Base-by-base conservation (phyloP, 2,329 filamentous ascomycete species). In the Botryotinia narcissicola region DNA sequence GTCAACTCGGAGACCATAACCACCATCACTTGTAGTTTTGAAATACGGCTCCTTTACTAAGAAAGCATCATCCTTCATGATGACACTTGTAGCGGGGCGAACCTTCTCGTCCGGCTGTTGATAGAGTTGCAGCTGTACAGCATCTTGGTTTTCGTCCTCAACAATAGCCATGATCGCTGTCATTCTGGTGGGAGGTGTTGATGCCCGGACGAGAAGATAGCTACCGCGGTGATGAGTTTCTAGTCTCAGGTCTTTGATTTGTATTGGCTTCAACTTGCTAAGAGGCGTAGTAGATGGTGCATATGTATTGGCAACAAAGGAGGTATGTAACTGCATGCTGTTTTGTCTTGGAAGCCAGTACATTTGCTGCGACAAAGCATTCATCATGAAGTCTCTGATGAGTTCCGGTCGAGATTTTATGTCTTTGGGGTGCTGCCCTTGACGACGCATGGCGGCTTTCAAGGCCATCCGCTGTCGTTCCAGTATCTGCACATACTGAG, bases 21-120 rank as follows among this genome's bases (percentile, higher is more conserved):
- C 68, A 2, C 83, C 83, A 51, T 84, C 79, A 0, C 77, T 77
- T 37, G 81, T 81, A 1, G 77, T 42, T 74, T 85, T 86, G 75
- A 88, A 82, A 76, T 84, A 89, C 0, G 87, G 87, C 73, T 89
- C 87, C 75, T 88, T 89, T 32, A 89, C 68, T 44, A 88, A 76
- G 9, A 83, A 81, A 0, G 84, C 76, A 22, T 79, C 80, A 0
- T 81, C 80, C 9, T 79, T 70, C 0, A 75, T 70, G 4, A 87
- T 70, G 0, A 83, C 75, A 32, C 84, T 78, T 3, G 82, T 75
- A 0, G 78, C 78, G 4, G 82, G 76, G 0, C 83, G 78, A 2
- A 81, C 73, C 1, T 78, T 73, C 42, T 84, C 83, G 1, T 81
- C 80, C 4, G 81, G 82, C 62, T 85, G 84, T 60, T 86, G 80